Base-by-base conservation (phyloP, 2,329 filamentous ascomycete species). In the Simplicillium sp. region DNA sequence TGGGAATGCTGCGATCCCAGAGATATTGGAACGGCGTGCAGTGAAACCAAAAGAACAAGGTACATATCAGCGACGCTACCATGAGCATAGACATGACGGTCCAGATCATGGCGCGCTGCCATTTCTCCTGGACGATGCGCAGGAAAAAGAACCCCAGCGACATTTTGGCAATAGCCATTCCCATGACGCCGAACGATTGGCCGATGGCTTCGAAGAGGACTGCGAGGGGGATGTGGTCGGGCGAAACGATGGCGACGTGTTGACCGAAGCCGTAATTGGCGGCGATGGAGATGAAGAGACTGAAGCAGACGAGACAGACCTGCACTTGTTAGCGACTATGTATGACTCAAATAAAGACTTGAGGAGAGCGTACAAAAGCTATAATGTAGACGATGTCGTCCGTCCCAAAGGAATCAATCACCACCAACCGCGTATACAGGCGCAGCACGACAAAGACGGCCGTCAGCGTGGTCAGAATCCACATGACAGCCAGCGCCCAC, bases 341-440 rank as follows among this genome's bases (percentile, higher is more conserved):
- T n/a, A n/a, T n/a, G n/a, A n/a, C n/a, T n/a, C n/a, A 15, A 31
- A 28, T 15, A 15, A 13, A 34, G 29, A 16, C n/a, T 28, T 12
- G n/a, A 29, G 20, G 12, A 37, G 28, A 12, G 50, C 34, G 13
- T 37, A 46, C 42, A 17, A 61, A 51, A 7, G 55, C 52, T 18
- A 56, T 40, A 13, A 52, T 49, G 47, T 63, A 62, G 9, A 61
- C 54, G 20, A 59, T 55, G 35, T 64, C 54, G 29, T 65, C 61
- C 2, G 58, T 33, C 2, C 60, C 61, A 13, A 54, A 55, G 0
- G 50, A 50, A 1, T 48, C 48, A 11, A 65, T 46, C 7, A 59
- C 40, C 16, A 50, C 41, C 2, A 57, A 14, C 32, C 64, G 56
- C 1, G 61, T 65, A 39, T 65, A 66, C 1, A 59, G 48, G 3